Base-by-base conservation (phyloP, 768 basidiomycete species). In the Serendipita sp. region DNA sequence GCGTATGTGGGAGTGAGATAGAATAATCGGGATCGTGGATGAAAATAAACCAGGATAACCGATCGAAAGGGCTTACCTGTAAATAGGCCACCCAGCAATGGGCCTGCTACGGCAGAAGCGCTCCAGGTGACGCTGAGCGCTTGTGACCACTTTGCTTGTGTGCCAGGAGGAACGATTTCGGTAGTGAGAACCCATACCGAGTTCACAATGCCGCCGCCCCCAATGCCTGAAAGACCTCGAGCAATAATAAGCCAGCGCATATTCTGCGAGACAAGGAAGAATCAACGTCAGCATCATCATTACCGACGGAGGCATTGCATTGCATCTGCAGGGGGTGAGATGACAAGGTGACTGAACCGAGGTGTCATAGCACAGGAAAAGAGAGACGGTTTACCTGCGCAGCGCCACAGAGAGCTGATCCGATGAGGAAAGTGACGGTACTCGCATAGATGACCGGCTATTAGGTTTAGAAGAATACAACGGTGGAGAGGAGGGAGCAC, bases 151-250 rank as follows among this genome's bases (percentile, higher is more conserved):
- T 83, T 88, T 56, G 88, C 84, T 63, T 87, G 81, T 64, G 79
- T 75, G 64, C 75, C 76, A 30, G 82, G 78, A 70, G 84, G 82
- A 43, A 91, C 89, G 64, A 92, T 82, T 71, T 92, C 89, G 66
- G 88, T 81, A 48, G 87, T 90, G 64, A 92, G 84, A 24, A 88
- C 82, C 90, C 90, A 91, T 38, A 91, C 88, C 44, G 85, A 79
- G 70, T 82, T 82, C 63, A 90, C 89, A 66, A 92, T 90, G 7
- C 90, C 90, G 38, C 90, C 90, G 16, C 85, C 90, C n/a, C 90
- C 90, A 64, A 88, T 76, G 44, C 90, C 90, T 64, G 88, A 85
- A 61, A 81, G 64, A 60, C 74, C 78, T 51, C 89, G 79, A 61
- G 83, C 80, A 26, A 81, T 72, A 64, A 90, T 86, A 58, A 90